Base-by-base conservation (phyloP, 139 green algal genomes). In the Pleodorina starrii region DNA sequence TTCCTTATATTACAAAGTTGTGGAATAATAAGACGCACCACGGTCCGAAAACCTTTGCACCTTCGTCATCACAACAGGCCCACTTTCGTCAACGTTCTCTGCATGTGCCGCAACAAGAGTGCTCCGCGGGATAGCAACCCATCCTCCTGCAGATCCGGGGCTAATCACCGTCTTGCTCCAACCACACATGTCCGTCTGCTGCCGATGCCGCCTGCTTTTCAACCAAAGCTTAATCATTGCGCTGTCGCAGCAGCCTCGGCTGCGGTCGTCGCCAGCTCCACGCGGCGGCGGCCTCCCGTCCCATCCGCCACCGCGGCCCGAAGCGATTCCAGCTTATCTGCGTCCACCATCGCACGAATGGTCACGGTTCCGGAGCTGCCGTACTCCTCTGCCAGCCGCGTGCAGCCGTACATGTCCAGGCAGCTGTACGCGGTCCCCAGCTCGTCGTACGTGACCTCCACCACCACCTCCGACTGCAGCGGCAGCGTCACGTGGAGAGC, bases 381-480 rank as follows among this genome's bases (percentile, higher is more conserved):
- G n/a, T 88, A 88, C 44, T 88, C 82, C 66, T 88, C 82, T 0
- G 63, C 82, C 44, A 80, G 63, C 2, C 82, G 43, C 44, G 32
- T 40, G 44, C 44, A 51, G n/a, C 44, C 44, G 35, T 80, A 32
- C 44, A 32, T 43, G 19, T 79, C 82, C n/a, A 88, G 23, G 32
- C 82, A 71, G 44, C 32, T 32, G 44, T 88, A 79, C 35, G 69
- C n/a, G 1, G 60, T 50, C 11, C 82, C 82, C 9, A 88, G 66
- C 66, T 88, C 82, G 35, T 69, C 82, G 43, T 88, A 88, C n/a
- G 82, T 25, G 29, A 40, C 60, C 7, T 88, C 44, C 16, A 88
- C n/a, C 60, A 54, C 32, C 9, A 88, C 82, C 44, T 80, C 66
- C 51, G 43, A 69, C 79, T 86, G 79, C 3, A 44, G 27, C 19